Base-by-base conservation (phyloP, 1,284 basidiomycete genomes). In the Apiotrichum laibachii region DNA sequence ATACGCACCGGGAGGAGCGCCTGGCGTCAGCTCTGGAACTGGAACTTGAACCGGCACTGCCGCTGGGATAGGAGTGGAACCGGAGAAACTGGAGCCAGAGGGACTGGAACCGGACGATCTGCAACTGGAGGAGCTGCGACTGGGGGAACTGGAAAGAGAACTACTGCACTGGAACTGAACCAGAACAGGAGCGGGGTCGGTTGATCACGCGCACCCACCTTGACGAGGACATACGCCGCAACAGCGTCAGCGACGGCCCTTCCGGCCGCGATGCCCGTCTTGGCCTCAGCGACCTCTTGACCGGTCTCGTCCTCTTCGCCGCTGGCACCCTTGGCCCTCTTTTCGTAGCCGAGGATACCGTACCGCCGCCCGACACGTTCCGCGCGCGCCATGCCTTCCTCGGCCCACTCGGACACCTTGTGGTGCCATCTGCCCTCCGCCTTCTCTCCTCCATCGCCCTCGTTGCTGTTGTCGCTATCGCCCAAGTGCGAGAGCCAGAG, bases 141-240 rank as follows among this genome's bases (percentile, higher is more conserved):
- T 31, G 26, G 26, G 7, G 26, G 26, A 31, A 7, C 26, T 31
- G 26, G 4, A 7, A 31, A n/a, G n/a, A n/a, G n/a, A n/a, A n/a
- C n/a, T n/a, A n/a, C n/a, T n/a, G n/a, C n/a, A n/a, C 26, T 31
- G 26, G 7, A 31, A 31, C n/a, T n/a, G 26, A 31, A 31, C 26
- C 26, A 31, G 26, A 7, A 31, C 26, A 7, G 26, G 26, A 31
- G 26, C 26, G 3, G 26, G 26, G 26, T 31, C 4, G 3, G 4
- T 31, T 7, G 7, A 31, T 7, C 26, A 10, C 15, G 26, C 7
- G 26, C 22, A 64, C 81, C 53, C 70, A 89, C 91, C 83, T 94
- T 97, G 60, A 88, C 88, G 8, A 85, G 79, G 1, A 86, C 86
- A 73, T 95, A 97, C 0, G 92, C 92, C 21, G 92, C 82, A 0